phyloP scores from a whole-genome alignment of 2,329 filamentous ascomycete genomes.

The Aspergillus sojae region DNA sequence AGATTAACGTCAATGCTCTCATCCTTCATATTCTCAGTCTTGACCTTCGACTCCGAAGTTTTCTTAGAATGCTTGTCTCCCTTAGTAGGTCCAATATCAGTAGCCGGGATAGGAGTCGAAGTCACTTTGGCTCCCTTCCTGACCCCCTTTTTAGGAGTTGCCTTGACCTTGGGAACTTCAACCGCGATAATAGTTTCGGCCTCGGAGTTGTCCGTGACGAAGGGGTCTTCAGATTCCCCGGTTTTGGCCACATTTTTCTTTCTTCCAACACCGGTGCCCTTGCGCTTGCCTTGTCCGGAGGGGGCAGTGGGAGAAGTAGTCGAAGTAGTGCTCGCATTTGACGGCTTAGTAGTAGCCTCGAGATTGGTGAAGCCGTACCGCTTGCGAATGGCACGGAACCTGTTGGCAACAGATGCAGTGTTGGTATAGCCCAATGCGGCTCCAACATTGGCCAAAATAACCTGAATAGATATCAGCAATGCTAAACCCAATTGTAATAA shows the following conservation, averaged over 20 bases:
- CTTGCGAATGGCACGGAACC: constrained; percentile 29
- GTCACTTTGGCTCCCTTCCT: constrained; percentile 19
- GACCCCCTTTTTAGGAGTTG: background rate
- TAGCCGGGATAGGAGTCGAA: constrained; percentile 24
- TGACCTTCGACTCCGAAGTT: background rate
- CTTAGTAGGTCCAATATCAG: constrained; percentile 1
- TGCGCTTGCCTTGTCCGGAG: background rate
- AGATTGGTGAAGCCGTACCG: constrained; percentile 26
- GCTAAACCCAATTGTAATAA: background rate
- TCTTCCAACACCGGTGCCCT: background rate
- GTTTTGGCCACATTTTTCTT: background rate
- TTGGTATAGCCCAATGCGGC: constrained; percentile 31
- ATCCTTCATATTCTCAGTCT: background rate
- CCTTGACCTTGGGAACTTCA: background rate
- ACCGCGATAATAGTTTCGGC: background rate
- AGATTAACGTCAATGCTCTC: background rate
- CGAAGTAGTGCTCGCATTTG: background rate
- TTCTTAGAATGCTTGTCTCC: background rate
- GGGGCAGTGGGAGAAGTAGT: background rate
- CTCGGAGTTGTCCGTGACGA: background rate
- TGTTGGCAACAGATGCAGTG: constrained; percentile 29
- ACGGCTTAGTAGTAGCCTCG: background rate
- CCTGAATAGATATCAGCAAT: constrained; percentile 18
- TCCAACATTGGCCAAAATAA: constrained; percentile 31
- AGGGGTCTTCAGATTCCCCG: background rate